phyloP scores from a whole-genome alignment of 2,329 filamentous ascomycete genomes.

The Apiospora marii region DNA sequence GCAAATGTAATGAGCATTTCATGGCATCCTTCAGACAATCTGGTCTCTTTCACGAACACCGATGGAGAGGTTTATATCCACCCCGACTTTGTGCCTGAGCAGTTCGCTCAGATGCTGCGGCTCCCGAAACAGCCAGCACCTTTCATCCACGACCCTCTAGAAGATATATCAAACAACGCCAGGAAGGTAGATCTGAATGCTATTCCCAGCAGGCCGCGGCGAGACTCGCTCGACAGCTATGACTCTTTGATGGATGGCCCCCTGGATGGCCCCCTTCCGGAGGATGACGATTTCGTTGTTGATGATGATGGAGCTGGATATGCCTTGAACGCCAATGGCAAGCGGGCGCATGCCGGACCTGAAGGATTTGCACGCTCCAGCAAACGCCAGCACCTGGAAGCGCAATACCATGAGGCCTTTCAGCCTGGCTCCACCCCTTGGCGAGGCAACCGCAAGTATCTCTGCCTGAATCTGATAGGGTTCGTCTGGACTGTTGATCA shows the following conservation, averaged over 20 bases:
- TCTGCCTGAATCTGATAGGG: slow-evolving; percentile 91
- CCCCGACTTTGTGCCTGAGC: slow-evolving; percentile 69
- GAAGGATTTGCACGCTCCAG: slow-evolving; percentile 56
- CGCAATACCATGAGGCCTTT: slow-evolving; percentile 82
- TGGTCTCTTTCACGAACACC: slow-evolving; percentile 88
- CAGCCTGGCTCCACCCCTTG: slow-evolving; percentile 96
- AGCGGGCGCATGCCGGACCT: slow-evolving; percentile 59
- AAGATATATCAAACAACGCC: slow-evolving; percentile 73
- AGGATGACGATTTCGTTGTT: slow-evolving; percentile 84
- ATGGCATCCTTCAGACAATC: slow-evolving; percentile 92
- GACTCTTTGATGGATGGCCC: slow-evolving; percentile 78
- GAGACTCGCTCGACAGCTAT: slow-evolving; percentile 76
- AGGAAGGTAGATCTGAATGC: slow-evolving; percentile 62
- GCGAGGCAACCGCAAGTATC: slow-evolving; percentile 91
- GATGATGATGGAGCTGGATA: slow-evolving; percentile 97
- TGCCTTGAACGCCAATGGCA: slow-evolving; percentile 61
- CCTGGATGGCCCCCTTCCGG: slow-evolving; percentile 58
- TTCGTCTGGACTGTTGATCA: slow-evolving; percentile 98
- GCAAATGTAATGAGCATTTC: slow-evolving; percentile 83
- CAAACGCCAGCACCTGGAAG: slow-evolving; percentile 62
- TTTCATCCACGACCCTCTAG: slow-evolving; percentile 82
- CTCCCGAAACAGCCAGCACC: slow-evolving; percentile 77
- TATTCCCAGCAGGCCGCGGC: slow-evolving; percentile 60
- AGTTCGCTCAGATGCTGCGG: slow-evolving; percentile 64
- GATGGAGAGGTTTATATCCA: slow-evolving; percentile 95